Percentiles rank a stretch among this genome's conserved stretches.
Evolutionary conservation across 2,329 filamentous ascomycete genomes (phyloP).

Genomic region (Hymenoscyphus fructigenus): DNA sequence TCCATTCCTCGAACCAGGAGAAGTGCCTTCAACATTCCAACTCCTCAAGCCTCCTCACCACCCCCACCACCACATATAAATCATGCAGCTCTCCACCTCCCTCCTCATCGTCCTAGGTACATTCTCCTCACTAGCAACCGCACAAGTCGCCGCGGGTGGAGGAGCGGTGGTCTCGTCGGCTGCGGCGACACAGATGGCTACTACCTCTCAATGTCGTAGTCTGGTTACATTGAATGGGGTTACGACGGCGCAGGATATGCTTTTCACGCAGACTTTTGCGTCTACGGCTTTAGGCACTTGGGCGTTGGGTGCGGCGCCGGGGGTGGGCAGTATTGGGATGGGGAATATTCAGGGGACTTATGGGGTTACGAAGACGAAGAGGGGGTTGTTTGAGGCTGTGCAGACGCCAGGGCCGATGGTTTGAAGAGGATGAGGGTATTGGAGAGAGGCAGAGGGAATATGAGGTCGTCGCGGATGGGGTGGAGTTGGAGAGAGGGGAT

Average conservation of each 20-base stretch:
- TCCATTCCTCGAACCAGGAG: constrained; percentile 1
- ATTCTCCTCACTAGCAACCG: background rate
- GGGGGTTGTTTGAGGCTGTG: constrained; percentile 10
- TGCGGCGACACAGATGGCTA: constrained; percentile 23
- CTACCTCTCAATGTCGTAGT: constrained; percentile 18
- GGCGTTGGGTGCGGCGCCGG: constrained; percentile 30
- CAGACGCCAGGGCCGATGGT: constrained; percentile 11
- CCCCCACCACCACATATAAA: background rate
- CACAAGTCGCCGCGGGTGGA: constrained; percentile 13
- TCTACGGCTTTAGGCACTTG: constrained; percentile 33
- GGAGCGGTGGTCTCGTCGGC: constrained; percentile 3
- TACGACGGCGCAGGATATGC: constrained; percentile 21
- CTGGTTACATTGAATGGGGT: constrained; percentile 24
- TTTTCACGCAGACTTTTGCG: constrained; percentile 34
- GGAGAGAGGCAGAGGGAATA: background rate
- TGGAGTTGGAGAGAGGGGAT: background rate
- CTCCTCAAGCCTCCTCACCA: background rate
- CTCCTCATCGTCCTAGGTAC: background rate
- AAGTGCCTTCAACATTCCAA: constrained; percentile 2
- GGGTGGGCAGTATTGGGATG: constrained; percentile 30
- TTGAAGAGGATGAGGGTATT: background rate
- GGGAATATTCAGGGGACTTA: constrained; percentile 24
- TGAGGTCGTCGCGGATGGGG: background rate
- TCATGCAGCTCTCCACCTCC: background rate
- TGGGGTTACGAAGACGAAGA: constrained; percentile 17